Base-by-base conservation (phyloP, 2,329 filamentous ascomycete genomes). In the Claviceps pazoutovae region DNA sequence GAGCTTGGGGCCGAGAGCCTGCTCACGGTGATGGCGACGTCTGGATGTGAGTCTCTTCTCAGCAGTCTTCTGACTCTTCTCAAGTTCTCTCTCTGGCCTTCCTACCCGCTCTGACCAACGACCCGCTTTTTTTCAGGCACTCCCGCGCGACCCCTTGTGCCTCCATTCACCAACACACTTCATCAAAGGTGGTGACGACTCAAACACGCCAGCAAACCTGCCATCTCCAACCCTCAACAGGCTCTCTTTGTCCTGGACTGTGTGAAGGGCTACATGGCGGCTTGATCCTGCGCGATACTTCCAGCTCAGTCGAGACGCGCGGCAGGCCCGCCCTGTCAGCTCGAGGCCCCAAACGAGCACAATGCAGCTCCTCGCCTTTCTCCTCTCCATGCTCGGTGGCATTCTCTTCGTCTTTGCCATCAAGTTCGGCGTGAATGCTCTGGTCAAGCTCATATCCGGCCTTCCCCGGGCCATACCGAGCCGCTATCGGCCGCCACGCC, bases 301-400 rank as follows among this genome's bases (percentile, higher is more conserved):
- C 9, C 3, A 34, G 30, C 30, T 34, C 30, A 30, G 30, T 34
- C 30, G 30, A 34, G 30, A 34, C 30, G 30, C 17, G 17, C 41
- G 8, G 41, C 11, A 19, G 41, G 16, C 39, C 8, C 19, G 7
- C 7, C 41, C 8, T 11, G 13, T 9, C 41, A 42, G 17, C 41
- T 42, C 41, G 8, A 9, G 41, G 13, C 42, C 23, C 42, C 21
- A 36, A 19, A 36, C 4, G n/a, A 17, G 13, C 16, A 17, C 48
- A 36, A 57, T 56, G 56, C 30, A 34, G 30, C 49, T 55, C 51
- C 49, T 55, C 46, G 55, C 62, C 3, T 68, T 70, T 50, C 43
- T 68, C 43, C 53, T 67, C 19, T 68, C 67, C 41, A 57, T 65
- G 26, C 48, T 68, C 44, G 61, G 65, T 5, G 68, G 68, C 51